Conservation (phyloP, 352 stramenopile genomes). For the Saprolegnia parasitica region DNA sequence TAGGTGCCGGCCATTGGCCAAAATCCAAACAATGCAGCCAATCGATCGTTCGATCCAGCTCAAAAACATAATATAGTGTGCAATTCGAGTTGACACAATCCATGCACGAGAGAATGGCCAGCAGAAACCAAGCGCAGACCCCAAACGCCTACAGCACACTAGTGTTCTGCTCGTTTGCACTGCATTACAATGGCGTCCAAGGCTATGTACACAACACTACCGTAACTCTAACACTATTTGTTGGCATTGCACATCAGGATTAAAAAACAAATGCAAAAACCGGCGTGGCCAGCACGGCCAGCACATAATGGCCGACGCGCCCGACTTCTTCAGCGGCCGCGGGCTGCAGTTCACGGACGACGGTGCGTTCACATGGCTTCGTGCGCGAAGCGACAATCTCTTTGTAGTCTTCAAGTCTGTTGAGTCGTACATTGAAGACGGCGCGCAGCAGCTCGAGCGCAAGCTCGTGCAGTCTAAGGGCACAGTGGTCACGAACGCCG, state of each 20-base stretch:
- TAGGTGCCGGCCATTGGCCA: background rate
- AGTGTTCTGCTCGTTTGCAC: too few species aligned
- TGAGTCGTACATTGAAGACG: slow-evolving; percentile 22
- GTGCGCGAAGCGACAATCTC: background rate
- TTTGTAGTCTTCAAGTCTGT: slow-evolving; percentile 26
- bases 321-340: slow-evolving; percentile 23
- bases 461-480: slow-evolving; percentile 22
- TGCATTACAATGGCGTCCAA: too few species aligned
- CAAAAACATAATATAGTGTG: background rate
- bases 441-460: slow-evolving; percentile 10
- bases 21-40: slow-evolving; percentile 18
- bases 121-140: too few species aligned
- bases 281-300: background rate
- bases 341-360: slow-evolving; percentile 21
- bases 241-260: background rate
- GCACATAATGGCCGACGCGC: slow-evolving; percentile 20
- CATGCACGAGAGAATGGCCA: too few species aligned
- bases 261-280: background rate
- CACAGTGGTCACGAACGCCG: slow-evolving; percentile 1
- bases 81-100: background rate
- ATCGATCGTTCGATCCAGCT: slow-evolving; percentile 3
- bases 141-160: too few species aligned
- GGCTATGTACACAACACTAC: too few species aligned
- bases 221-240: slow-evolving; percentile 18
- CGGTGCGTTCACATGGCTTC: background rate